These are phyloP conservation scores for Fusarium armeniacum DNA, from an alignment of 2,329 filamentous ascomycete genomes.

Conservation along the genomic window DNA sequence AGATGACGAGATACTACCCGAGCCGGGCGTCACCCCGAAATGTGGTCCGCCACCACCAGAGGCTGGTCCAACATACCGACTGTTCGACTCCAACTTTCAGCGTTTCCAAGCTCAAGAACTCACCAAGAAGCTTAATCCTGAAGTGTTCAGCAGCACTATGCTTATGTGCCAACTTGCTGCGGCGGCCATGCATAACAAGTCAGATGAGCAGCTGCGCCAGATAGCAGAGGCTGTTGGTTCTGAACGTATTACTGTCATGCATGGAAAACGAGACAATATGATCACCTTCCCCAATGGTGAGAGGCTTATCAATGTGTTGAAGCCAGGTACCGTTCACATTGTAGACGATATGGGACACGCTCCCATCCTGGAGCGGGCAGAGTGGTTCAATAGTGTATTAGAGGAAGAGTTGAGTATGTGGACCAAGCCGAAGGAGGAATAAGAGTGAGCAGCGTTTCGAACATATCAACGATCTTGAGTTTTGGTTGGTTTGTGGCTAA, in stretches of 20 bases:
- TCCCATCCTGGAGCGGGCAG: conserved; percentile 76
- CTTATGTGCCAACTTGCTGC: conserved; percentile 85
- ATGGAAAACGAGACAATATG: conserved; percentile 84
- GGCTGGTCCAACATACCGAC: conserved; percentile 58
- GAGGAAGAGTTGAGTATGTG: conserved; percentile 69
- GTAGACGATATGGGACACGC: conserved; percentile 83
- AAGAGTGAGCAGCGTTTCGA: conserved; percentile 2
- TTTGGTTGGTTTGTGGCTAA: neutral
- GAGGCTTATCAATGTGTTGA: conserved; percentile 74
- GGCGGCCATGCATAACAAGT: conserved; percentile 85
- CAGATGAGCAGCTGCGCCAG: conserved; percentile 62
- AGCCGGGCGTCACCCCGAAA: conserved; percentile 57
- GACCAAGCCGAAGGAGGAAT: conserved; percentile 58
- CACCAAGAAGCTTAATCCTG: conserved; percentile 73
- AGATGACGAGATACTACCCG: conserved; percentile 70
- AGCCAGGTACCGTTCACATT: conserved; percentile 72
- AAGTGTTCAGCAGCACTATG: conserved; percentile 73
- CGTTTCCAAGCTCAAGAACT: conserved; percentile 86
- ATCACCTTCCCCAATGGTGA: conserved; percentile 78
- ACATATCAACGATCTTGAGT: neutral
- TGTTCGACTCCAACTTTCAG: conserved; percentile 82
- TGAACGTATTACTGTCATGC: conserved; percentile 80
- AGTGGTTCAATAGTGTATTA: conserved; percentile 76
- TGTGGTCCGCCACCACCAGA: conserved; percentile 54
- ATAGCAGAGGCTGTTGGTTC: conserved; percentile 78